These are phyloP conservation scores for Backusella morwellensis DNA, from an alignment of 192 early-diverging fungal species.

Conservation along the genomic window DNA sequence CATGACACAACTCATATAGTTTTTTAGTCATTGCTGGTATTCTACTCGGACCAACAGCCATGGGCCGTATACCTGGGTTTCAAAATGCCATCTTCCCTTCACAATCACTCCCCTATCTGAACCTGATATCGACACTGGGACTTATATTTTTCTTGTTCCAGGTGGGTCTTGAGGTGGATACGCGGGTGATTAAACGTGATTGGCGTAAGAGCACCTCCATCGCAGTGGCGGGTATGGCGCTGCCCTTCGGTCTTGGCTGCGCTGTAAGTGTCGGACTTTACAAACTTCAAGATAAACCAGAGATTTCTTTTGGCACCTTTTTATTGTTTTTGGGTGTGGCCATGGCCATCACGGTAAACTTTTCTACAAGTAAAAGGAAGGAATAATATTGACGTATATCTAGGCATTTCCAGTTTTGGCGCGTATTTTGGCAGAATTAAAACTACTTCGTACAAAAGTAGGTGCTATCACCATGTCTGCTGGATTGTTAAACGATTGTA, in stretches of 20 bases:
- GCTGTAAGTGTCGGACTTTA: slow-evolving; percentile 76
- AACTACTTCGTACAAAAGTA: slow-evolving; percentile 76
- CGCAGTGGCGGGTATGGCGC: slow-evolving; percentile 73
- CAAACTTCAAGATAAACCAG: slow-evolving; percentile 42
- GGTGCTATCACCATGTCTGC: slow-evolving; percentile 84
- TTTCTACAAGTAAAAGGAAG: background rate
- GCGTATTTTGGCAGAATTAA: slow-evolving; percentile 88
- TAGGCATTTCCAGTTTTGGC: slow-evolving; percentile 93
- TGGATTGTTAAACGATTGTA: slow-evolving; percentile 84
- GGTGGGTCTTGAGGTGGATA: slow-evolving; percentile 84
- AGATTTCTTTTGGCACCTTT: slow-evolving; percentile 64
- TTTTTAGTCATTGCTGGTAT: slow-evolving; percentile 78
- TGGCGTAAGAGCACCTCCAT: slow-evolving; percentile 57
- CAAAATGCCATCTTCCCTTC: slow-evolving; percentile 68
- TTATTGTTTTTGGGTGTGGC: slow-evolving; percentile 88
- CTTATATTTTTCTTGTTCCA: slow-evolving; percentile 89
- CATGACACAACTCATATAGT: background rate
- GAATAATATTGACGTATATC: background rate
- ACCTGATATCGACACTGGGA: slow-evolving; percentile 83
- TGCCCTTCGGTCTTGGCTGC: slow-evolving; percentile 79
- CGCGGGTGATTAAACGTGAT: slow-evolving; percentile 52
- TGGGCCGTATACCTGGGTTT: slow-evolving; percentile 74
- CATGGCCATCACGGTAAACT: slow-evolving; percentile 78
- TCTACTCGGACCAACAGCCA: slow-evolving; percentile 81
- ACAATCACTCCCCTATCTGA: slow-evolving; percentile 66